Evolutionary conservation across 1,284 basidiomycete species (phyloP).

Genomic region (Leccinum fuscescens): DNA sequence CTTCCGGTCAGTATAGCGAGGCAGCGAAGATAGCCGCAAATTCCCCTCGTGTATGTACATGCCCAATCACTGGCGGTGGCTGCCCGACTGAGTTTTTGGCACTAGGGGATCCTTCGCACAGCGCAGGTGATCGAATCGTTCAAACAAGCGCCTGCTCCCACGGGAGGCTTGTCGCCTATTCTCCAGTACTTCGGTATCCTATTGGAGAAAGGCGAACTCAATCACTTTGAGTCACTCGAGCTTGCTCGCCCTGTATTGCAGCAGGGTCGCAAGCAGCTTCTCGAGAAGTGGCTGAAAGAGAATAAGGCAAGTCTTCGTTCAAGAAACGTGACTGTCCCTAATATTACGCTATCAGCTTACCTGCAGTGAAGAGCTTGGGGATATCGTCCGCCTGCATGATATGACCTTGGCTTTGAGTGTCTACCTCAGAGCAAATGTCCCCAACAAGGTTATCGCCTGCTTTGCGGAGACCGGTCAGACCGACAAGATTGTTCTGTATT

Average conservation of each 20-base stretch:
- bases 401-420: slow-evolving; percentile 99
- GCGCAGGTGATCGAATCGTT: slow-evolving; percentile 96
- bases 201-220: slow-evolving; percentile 96
- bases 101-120: slow-evolving; percentile 94
- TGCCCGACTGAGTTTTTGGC: slow-evolving; percentile 11
- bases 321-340: slow-evolving; percentile 5
- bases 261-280: slow-evolving; percentile 94
- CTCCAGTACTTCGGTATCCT: slow-evolving; percentile 98
- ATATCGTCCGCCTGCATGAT: slow-evolving; percentile 93
- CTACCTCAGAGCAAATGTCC: slow-evolving; percentile 96
- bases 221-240: slow-evolving; percentile 95
- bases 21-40: slow-evolving; percentile 99
- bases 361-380: slow-evolving; percentile 97
- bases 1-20: slow-evolving; percentile 87
- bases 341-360: slow-evolving; percentile 64
- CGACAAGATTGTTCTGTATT: slow-evolving; percentile 97
- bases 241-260: slow-evolving; percentile 94
- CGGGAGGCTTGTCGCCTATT: slow-evolving; percentile 93
- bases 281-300: slow-evolving; percentile 99
- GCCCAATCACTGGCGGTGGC: not conserved
- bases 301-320: slow-evolving; percentile 72
- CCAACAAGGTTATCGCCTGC: slow-evolving; percentile 98
- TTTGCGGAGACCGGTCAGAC: slow-evolving; percentile 99
- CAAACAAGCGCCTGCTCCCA: slow-evolving; percentile 90
- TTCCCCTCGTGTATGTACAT: slow-evolving; percentile 73